Base-by-base conservation (phyloP, 2,329 filamentous ascomycete species). In the Curvularia eragrostidis region DNA sequence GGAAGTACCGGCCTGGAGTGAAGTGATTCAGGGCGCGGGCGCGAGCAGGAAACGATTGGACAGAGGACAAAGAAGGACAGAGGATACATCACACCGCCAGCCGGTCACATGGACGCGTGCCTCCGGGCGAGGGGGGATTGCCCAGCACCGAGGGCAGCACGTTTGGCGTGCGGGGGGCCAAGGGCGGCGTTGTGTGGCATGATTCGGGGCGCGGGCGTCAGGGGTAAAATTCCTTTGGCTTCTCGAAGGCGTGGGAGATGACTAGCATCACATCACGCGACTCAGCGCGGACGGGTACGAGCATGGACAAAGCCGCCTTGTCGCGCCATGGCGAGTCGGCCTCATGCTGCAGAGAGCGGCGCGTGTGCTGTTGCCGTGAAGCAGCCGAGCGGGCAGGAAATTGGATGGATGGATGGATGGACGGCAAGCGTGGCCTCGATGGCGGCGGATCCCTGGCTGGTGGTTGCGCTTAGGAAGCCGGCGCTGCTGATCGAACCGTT, bases 31-130 rank as follows among this genome's bases (percentile, higher is more conserved):
- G 44, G 24, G n/a, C 36, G 34, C 41, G 32, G 8, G 9, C 56
- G 46, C 34, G 58, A 41, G 43, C 41, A 58, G 57, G 50, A 54
- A 62, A 46, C 54, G 65, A 67, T 68, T 71, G 65, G 63, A 51
- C 42, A 51, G 56, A 30, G n/a, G 36, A 54, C 13, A 52, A 58
- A 30, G 53, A 32, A 5, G 54, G 54, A n/a, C 23, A 41, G 28
- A 24, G 23, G 46, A 43, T 30, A 56, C 56, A 65, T 66, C 71
- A 75, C 72, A 75, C 73, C 72, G 73, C 72, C 63, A 58, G 50
- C 62, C 66, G 61, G 64, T 69, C 71, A 74, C 69, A 69, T 73
- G 71, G 70, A 66, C 62, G 52, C 46, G 39, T n/a, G 28, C 5
- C n/a, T 21, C 42, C 34, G 52, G 56, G 52, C 15, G 38, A 51